phyloP scores from a whole-genome alignment of 345 rosid species.

The Syzygium aqueum region DNA sequence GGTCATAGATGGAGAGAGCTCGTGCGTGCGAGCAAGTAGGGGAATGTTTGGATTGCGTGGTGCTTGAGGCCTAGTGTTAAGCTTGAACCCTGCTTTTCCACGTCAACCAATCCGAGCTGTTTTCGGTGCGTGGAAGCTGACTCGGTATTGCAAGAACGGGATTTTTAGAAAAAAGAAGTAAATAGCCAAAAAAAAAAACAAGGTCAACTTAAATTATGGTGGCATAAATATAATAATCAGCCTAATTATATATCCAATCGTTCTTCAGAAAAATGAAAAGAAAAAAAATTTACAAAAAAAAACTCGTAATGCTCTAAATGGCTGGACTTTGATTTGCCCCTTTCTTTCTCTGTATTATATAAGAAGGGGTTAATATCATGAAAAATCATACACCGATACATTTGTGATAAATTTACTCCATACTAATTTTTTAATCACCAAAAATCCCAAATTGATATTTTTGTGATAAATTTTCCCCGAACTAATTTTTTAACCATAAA shows the following conservation, averaged over 20 bases:
- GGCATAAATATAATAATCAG: not conserved
- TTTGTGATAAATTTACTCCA: no score
- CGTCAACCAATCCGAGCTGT: not conserved
- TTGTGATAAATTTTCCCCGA: no score
- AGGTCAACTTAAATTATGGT: not conserved
- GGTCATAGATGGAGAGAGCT: not conserved
- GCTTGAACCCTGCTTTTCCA: not conserved
- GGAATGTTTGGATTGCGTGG: not conserved
- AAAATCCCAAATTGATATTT: no score
- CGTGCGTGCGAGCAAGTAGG: accelerated
- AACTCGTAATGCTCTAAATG: not conserved
- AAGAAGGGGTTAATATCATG: not conserved
- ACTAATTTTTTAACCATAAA: no score
- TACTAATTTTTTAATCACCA: no score
- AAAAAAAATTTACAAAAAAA: accelerated
- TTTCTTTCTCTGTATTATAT: not conserved
- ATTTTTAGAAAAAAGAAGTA: not conserved
- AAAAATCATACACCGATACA: no score
- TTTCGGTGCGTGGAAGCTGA: not conserved
- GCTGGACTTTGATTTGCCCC: not conserved
- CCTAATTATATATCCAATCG: not conserved
- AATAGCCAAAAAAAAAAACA: not conserved
- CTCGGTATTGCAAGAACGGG: not conserved
- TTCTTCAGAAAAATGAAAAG: not conserved
- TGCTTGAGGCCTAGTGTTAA: not conserved